phyloP scores from a whole-genome alignment of 2,329 filamentous ascomycete species.

The Gaeumannomyces tritici region DNA sequence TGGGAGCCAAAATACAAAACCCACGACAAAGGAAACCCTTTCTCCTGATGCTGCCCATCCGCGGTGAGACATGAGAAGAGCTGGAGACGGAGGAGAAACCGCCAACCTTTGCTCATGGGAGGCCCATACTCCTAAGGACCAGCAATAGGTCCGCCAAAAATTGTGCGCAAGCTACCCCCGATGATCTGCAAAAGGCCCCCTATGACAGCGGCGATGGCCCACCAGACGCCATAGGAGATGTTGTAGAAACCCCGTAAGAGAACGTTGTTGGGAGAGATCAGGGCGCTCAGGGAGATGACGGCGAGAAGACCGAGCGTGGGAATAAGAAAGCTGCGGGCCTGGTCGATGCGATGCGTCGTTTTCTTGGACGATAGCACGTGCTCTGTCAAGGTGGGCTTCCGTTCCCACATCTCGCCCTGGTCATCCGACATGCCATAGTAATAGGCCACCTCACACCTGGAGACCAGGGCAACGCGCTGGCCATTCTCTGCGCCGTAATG shows the following conservation, averaged over 20 bases:
- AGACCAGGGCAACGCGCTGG: constrained; percentile 13
- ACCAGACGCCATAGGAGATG: neutral
- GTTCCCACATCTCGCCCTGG: constrained; percentile 7
- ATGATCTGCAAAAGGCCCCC: neutral
- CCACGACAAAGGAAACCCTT: too few relatives aligned
- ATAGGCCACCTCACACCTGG: constrained; percentile 17
- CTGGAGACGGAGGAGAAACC: too few relatives aligned
- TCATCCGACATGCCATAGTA: constrained; percentile 15
- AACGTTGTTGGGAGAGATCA: neutral
- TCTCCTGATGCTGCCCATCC: too few relatives aligned
- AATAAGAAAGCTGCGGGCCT: neutral
- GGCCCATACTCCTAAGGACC: neutral
- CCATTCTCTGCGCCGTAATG: constrained; percentile 5
- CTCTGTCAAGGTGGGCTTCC: constrained; percentile 9
- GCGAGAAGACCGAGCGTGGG: neutral
- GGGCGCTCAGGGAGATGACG: neutral
- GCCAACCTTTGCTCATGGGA: too few relatives aligned
- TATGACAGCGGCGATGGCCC: too few relatives aligned
- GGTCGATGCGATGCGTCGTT: too few relatives aligned
- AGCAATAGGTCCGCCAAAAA: neutral
- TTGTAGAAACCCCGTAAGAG: neutral
- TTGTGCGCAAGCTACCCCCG: too few relatives aligned
- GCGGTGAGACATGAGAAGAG: too few relatives aligned
- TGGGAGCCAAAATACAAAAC: too few relatives aligned
- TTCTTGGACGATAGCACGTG: constrained; percentile 6